Evolutionary conservation across 2,329 filamentous ascomycete genomes (phyloP), one percentile per base, ranked within the genome.

Genomic region (Byssochlamys sp.): DNA sequence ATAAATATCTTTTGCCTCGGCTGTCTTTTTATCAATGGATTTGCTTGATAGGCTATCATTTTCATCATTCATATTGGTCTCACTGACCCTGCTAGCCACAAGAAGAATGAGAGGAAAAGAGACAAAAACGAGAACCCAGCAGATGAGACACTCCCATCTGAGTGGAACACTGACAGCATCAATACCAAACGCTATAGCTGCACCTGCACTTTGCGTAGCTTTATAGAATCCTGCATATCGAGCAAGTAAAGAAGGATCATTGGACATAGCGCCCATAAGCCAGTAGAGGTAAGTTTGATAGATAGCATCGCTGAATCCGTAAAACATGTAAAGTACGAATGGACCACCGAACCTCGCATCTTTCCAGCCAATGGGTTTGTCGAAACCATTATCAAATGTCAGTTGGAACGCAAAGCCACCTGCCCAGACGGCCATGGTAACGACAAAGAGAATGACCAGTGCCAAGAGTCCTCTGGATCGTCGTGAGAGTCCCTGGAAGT

Each of bases 281-380:
- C 84, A 87, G 75, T 87, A 86, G 55, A 83, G 81, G 61, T 76
- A 80, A 2, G 81, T 82, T 69, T 88, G 85, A 84, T 84, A 88
- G 19, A 84, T 77, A 1, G 85, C 83, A 67, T 88, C 86, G 65
- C 84, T 86, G 60, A 83, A 79, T 48, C 86, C 85, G 67, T 87
- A 88, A 72, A 86, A 87, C 67, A 88, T 84, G 75, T 87, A 88
- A 12, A 88, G 74, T 64, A 87, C 82, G 64, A 88, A 85, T 9
- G 85, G 84, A 0, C 84, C 85, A 4, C 78, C 77, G 55, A 81
- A 85, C 48, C 75, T 70, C 55, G 64, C 56, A 62, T 81, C 68
- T 64, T 84, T 82, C 64, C 79, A 80, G n/a, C n/a, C n/a, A n/a
- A n/a, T n/a, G n/a, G n/a, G n/a, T n/a, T n/a, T n/a, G n/a, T n/a